A percentile compares a stretch with the other conserved stretches of the same genome.
Conservation (phyloP, 1,139 yeast genomes). For the Kodamaea sp. region DNA sequence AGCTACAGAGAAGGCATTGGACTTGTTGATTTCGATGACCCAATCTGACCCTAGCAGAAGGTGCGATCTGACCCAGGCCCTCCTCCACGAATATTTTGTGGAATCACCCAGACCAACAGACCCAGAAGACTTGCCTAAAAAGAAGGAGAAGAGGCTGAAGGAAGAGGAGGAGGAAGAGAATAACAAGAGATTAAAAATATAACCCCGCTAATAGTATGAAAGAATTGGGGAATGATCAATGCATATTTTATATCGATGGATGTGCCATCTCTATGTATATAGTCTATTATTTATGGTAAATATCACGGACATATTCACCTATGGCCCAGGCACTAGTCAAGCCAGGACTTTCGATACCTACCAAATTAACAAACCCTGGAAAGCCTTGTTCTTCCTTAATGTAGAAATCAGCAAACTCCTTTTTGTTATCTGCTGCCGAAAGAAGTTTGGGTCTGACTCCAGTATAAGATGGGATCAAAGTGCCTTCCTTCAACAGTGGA, state of each 20-base stretch:
- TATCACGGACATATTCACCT: conserved; percentile 63
- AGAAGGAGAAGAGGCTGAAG: conserved; percentile 24
- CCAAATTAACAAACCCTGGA: conserved; percentile 76
- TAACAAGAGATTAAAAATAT: conserved; percentile 10
- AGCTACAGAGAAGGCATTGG: conserved; percentile 84
- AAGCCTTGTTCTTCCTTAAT: conserved; percentile 63
- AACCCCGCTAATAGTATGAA: conserved; percentile 7
- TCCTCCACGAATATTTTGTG: conserved; percentile 66
- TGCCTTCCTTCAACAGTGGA: conserved; percentile 53
- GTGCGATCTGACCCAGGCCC: conserved; percentile 64
- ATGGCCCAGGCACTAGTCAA: conserved; percentile 81
- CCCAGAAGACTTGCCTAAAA: conserved; percentile 67
- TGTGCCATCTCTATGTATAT: no score
- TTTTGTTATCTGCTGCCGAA: conserved; percentile 41
- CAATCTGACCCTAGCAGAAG: conserved; percentile 77
- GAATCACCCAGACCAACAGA: conserved; percentile 79
- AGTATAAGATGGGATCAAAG: conserved; percentile 66
- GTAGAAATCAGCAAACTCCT: conserved; percentile 67
- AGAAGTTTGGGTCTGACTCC: conserved; percentile 82
- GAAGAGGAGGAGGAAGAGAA: conserved; percentile 17
- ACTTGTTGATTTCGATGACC: conserved; percentile 72
- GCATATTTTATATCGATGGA: no score
- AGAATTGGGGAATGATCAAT: conserved; percentile 12
- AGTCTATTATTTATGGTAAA: conserved; percentile 30
- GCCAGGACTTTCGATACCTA: conserved; percentile 92